Conservation (phyloP, 805 yeast genomes). For the Lipomyces spencermartinsiae region DNA sequence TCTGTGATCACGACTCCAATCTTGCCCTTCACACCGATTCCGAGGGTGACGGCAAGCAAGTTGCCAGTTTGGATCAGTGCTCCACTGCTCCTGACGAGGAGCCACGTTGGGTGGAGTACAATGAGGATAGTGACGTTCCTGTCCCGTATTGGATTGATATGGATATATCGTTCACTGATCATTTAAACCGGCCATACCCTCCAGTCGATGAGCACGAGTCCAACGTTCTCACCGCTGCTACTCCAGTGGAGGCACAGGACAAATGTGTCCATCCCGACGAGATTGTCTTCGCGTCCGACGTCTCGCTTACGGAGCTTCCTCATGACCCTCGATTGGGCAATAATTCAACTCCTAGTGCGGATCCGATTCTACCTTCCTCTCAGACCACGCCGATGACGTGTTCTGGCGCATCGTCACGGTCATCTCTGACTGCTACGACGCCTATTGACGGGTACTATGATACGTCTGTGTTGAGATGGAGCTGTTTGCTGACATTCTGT, state of each 20-base stretch:
- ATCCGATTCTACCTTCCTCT: background rate
- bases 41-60: too few relatives aligned
- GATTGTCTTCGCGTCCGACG: background rate
- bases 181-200: background rate
- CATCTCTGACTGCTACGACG: background rate
- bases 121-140: background rate
- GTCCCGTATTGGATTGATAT: background rate
- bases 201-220: background rate
- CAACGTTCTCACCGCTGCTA: background rate
- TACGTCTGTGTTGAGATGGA: background rate
- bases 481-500: background rate
- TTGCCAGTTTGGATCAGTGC: background rate
- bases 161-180: background rate
- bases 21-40: too few relatives aligned
- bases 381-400: background rate
- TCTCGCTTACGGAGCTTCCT: background rate
- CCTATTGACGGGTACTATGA: background rate
- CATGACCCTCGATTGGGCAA: background rate
- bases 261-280: background rate
- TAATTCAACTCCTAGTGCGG: background rate
- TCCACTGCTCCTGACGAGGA: background rate
- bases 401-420: background rate
- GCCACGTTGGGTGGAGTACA: background rate
- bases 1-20: too few relatives aligned
- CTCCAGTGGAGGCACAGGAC: background rate